phyloP scores from a whole-genome alignment of 768 basidiomycete genomes.

The Wakefieldia striispora region DNA sequence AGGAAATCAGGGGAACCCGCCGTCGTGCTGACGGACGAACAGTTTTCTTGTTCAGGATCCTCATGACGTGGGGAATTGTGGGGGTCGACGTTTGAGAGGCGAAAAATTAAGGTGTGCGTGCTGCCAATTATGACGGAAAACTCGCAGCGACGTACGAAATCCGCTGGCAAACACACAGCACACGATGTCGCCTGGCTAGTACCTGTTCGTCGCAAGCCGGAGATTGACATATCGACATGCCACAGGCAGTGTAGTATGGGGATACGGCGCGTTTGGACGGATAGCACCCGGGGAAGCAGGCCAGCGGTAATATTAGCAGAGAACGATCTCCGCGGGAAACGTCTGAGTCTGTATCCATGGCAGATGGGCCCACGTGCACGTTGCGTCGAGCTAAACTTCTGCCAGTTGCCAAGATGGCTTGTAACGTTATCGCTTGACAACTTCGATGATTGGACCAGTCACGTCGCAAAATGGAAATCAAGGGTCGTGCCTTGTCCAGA shows the following conservation, averaged over 20 bases:
- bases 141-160: neutral
- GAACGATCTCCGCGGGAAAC: constrained; percentile 31
- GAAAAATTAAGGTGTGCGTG: neutral
- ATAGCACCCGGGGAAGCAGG: constrained; percentile 10
- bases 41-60: constrained; percentile 6
- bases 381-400: constrained; percentile 18
- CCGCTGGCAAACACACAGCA: constrained; percentile 8
- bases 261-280: constrained; percentile 18
- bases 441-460: constrained; percentile 9
- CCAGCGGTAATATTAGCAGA: constrained; percentile 7
- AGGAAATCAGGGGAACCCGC: constrained; percentile 19
- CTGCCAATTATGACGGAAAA: neutral
- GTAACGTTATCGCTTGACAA: constrained; percentile 22
- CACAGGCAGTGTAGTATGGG: constrained; percentile 12
- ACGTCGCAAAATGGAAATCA: constrained; percentile 8
- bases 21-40: neutral
- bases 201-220: constrained; percentile 15
- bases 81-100: constrained; percentile 22
- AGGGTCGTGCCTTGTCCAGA: constrained; percentile 5
- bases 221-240: constrained; percentile 23
- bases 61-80: constrained; percentile 24
- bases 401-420: constrained; percentile 17
- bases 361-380: constrained; percentile 28
- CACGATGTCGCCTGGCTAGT: neutral
- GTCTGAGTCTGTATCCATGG: constrained; percentile 25